phyloP scores from a whole-genome alignment of 345 rosid genomes.

The Melaleuca alternifolia region DNA sequence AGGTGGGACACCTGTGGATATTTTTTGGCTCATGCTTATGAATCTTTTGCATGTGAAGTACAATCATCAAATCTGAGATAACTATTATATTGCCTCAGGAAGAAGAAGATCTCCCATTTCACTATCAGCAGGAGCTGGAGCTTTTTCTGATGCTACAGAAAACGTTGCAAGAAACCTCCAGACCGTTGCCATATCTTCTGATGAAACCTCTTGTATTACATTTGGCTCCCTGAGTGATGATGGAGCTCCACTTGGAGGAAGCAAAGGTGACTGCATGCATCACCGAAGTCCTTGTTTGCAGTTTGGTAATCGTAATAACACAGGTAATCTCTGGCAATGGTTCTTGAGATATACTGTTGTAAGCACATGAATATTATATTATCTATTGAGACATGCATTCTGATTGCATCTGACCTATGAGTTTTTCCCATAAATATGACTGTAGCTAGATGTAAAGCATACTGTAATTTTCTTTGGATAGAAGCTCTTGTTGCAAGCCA shows the following conservation, averaged over 20 bases:
- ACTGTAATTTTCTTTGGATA: not conserved
- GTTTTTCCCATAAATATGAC: not conserved
- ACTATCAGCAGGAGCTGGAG: constrained; percentile 37
- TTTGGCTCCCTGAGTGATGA: constrained; percentile 22
- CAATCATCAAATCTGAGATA: constrained; percentile 13
- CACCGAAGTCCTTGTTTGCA: constrained; percentile 37
- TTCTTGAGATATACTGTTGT: not conserved
- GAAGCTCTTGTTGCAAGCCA: not conserved
- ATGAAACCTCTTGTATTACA: constrained; percentile 31
- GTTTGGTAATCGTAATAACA: constrained; percentile 66
- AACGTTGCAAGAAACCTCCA: constrained; percentile 41
- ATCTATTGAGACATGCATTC: not conserved
- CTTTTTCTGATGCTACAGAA: constrained; percentile 27
- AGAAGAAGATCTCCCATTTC: constrained; percentile 33
- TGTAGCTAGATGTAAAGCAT: not conserved
- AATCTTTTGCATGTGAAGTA: not conserved
- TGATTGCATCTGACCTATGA: not conserved
- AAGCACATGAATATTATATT: not conserved
- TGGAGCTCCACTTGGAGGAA: constrained; percentile 28
- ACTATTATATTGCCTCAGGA: constrained; percentile 27
- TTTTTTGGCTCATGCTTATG: not conserved
- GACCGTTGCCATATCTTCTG: constrained; percentile 30
- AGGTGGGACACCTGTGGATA: constrained; percentile 31
- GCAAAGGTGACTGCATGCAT: constrained; percentile 29
- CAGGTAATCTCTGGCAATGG: constrained; percentile 37